These are phyloP conservation scores for Talaromyces sp. DNA, from an alignment of 2,329 filamentous ascomycete species.

Conservation along the genomic window DNA sequence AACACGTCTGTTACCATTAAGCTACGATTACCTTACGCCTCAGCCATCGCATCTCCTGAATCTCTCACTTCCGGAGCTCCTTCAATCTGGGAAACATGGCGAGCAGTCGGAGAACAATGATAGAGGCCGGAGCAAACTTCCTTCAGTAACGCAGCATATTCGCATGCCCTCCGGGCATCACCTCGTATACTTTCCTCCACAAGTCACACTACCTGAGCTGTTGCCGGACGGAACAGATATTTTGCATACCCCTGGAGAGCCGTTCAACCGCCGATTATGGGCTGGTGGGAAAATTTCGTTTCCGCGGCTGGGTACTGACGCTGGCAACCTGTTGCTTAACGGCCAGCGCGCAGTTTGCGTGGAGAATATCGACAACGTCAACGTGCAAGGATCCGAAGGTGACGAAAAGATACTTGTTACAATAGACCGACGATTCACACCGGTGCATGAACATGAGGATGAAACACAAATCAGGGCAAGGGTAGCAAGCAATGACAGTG, in stretches of 20 bases:
- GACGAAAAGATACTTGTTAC: conserved; percentile 60
- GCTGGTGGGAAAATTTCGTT: conserved; percentile 72
- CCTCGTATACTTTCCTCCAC: conserved; percentile 80
- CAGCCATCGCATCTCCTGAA: conserved; percentile 64
- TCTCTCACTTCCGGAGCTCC: conserved; percentile 57
- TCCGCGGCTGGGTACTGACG: conserved; percentile 19
- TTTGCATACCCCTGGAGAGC: conserved; percentile 68
- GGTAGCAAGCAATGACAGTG: conserved; percentile 44
- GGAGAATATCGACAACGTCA: conserved; percentile 49
- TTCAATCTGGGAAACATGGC: conserved; percentile 37
- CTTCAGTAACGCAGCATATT: conserved; percentile 30
- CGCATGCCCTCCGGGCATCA: conserved; percentile 61
- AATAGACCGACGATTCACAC: conserved; percentile 54
- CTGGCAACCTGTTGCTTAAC: conserved; percentile 30
- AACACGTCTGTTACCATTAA: conserved; percentile 47
- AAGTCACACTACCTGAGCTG: conserved; percentile 59
- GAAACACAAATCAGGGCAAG: conserved; percentile 36
- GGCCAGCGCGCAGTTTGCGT: conserved; percentile 42
- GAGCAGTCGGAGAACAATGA: conserved; percentile 21
- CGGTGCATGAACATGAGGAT: conserved; percentile 36
- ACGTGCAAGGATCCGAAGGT: conserved; percentile 49
- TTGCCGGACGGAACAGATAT: conserved; percentile 81
- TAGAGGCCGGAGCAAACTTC: conserved; percentile 29
- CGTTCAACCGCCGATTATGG: conserved; percentile 80
- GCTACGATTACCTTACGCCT: conserved; percentile 58